phyloP scores from a whole-genome alignment of 345 rosid genomes.

The Aegle marmelos region DNA sequence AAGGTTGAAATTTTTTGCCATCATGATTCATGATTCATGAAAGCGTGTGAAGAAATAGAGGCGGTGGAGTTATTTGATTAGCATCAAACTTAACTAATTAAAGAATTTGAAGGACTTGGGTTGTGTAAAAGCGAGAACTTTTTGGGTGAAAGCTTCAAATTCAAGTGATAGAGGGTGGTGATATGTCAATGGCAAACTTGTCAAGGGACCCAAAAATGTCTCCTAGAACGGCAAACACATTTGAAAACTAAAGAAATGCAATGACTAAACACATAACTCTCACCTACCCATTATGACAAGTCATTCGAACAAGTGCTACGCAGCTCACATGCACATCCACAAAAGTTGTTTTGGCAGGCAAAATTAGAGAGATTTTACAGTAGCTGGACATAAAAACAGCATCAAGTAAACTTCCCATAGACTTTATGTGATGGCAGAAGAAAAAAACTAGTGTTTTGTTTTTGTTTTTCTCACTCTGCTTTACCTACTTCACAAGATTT shows the following conservation, averaged over 20 bases:
- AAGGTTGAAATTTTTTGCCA: neutral
- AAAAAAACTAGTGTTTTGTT: neutral
- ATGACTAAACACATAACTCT: slow-evolving; percentile 11
- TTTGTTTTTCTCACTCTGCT: neutral
- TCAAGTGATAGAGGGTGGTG: slow-evolving; percentile 26
- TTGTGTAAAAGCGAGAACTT: slow-evolving; percentile 1
- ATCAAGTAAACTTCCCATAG: neutral
- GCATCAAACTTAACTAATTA: neutral
- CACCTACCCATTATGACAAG: slow-evolving; percentile 14
- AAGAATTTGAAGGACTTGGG: neutral
- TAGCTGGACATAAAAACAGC: neutral
- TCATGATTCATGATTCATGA: neutral
- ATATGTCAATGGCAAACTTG: slow-evolving; percentile 24
- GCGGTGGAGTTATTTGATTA: slow-evolving; percentile 1
- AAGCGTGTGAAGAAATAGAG: neutral
- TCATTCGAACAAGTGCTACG: neutral
- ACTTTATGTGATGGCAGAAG: neutral
- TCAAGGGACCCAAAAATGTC: slow-evolving; percentile 18
- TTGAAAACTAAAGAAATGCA: slow-evolving; percentile 1
- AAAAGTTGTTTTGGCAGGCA: neutral
- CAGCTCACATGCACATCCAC: neutral
- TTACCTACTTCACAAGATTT: neutral
- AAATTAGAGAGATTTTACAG: neutral
- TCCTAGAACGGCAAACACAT: slow-evolving; percentile 15
- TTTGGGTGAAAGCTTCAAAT: slow-evolving; percentile 8